Evolutionary conservation across 306 rosid genomes (phyloP).

Genomic region (Pachyrhizus erosus): DNA sequence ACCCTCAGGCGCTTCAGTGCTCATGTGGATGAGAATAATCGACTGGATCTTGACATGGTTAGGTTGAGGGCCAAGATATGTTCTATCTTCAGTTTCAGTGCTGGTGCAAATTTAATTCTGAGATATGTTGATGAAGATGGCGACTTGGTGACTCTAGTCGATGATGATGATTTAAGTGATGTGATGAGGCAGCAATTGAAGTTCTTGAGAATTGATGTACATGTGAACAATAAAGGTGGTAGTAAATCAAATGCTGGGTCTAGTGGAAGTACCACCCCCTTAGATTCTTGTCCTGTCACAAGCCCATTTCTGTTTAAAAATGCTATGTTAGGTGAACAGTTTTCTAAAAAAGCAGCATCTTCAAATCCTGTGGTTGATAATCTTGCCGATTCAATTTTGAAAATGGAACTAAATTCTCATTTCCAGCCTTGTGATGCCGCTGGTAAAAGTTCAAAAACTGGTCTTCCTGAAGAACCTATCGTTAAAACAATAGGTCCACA

Average conservation of each 20-base stretch:
- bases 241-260: constrained; percentile 52
- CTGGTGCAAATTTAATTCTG: constrained; percentile 61
- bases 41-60: constrained; percentile 74
- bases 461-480: constrained; percentile 32
- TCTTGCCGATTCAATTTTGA: constrained; percentile 54
- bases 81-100: constrained; percentile 57
- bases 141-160: constrained; percentile 77
- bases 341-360: constrained; percentile 53
- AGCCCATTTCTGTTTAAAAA: constrained; percentile 32
- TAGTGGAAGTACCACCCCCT: constrained; percentile 67
- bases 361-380: constrained; percentile 35
- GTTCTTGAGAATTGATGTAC: constrained; percentile 77
- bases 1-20: constrained; percentile 85
- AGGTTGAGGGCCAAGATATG: constrained; percentile 64
- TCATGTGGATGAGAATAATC: constrained; percentile 49
- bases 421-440: constrained; percentile 44
- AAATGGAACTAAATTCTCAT: constrained; percentile 49
- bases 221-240: constrained; percentile 42
- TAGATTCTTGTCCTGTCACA: constrained; percentile 42
- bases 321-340: constrained; percentile 28
- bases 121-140: constrained; percentile 94
- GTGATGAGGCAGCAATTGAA: constrained; percentile 71
- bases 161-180: constrained; percentile 82
- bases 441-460: constrained; percentile 41
- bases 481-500: constrained; percentile 34